Conservation (phyloP, 768 basidiomycete genomes). For the Termitomyces sp. region DNA sequence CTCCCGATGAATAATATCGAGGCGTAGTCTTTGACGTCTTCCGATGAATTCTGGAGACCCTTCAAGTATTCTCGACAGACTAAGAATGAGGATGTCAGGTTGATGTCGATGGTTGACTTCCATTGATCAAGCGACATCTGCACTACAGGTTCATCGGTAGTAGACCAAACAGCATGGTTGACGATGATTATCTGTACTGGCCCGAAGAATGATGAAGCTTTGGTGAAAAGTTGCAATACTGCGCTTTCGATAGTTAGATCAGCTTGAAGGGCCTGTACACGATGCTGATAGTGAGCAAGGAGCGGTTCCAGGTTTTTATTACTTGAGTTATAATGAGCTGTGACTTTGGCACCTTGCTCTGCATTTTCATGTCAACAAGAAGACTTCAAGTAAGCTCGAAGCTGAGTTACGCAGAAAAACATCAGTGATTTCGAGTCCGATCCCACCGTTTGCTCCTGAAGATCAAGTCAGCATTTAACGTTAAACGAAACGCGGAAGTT, state of each 20-base stretch:
- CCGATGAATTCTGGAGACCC: slow-evolving; percentile 31
- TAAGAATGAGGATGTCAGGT: slow-evolving; percentile 64
- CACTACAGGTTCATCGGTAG: slow-evolving; percentile 41
- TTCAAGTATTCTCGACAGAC: slow-evolving; percentile 57
- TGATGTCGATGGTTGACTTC: slow-evolving; percentile 54
- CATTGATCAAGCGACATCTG: slow-evolving; percentile 60
- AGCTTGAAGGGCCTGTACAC: slow-evolving; percentile 40
- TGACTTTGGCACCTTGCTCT: slow-evolving; percentile 70
- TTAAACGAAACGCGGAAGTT: not conserved
- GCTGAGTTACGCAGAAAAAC: slow-evolving; percentile 46
- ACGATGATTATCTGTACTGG: slow-evolving; percentile 53
- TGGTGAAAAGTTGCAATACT: slow-evolving; percentile 44
- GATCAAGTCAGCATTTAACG: not conserved
- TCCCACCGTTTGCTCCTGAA: slow-evolving; percentile 69
- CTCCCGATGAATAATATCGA: slow-evolving; percentile 65
- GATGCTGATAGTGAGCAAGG: slow-evolving; percentile 26
- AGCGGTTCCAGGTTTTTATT: slow-evolving; percentile 35
- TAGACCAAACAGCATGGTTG: slow-evolving; percentile 54
- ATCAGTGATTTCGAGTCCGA: slow-evolving; percentile 57
- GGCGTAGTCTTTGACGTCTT: slow-evolving; percentile 46
- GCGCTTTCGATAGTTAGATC: slow-evolving; percentile 54
- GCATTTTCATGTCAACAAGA: not conserved
- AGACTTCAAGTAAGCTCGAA: not conserved
- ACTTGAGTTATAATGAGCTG: slow-evolving; percentile 65
- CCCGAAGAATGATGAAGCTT: slow-evolving; percentile 32